Percentiles rank a stretch among this genome's conserved stretches.
phyloP scores from a whole-genome alignment of 2,329 filamentous ascomycete genomes.

The Alternaria triticimaculans region DNA sequence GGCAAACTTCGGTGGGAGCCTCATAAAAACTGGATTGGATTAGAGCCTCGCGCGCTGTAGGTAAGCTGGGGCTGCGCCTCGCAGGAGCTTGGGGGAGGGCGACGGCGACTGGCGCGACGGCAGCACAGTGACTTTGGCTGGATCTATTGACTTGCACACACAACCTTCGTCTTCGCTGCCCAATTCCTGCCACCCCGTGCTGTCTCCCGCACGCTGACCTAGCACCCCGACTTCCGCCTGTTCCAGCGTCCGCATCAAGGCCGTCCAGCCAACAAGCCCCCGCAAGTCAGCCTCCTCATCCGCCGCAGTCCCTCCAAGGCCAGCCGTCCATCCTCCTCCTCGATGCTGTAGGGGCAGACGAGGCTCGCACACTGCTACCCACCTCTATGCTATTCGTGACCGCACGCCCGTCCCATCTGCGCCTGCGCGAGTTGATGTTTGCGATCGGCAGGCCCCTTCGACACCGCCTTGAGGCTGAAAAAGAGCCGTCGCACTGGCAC shows the following conservation, averaged over 20 bases:
- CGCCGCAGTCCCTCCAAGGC: slow-evolving; percentile 3
- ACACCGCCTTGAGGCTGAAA: slow-evolving; percentile 49
- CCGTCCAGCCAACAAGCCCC: slow-evolving; percentile 18
- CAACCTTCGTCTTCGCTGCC: neutral
- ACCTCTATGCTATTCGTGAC: slow-evolving; percentile 17
- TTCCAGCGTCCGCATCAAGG: slow-evolving; percentile 11
- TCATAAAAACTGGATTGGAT: slow-evolving; percentile 18
- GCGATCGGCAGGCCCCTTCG: slow-evolving; percentile 41
- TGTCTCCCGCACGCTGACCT: neutral
- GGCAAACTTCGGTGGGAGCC: slow-evolving; percentile 19
- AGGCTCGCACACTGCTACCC: slow-evolving; percentile 11
- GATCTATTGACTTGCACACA: neutral
- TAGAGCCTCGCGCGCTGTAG: slow-evolving; percentile 15
- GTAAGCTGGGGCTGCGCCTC: slow-evolving; percentile 19
- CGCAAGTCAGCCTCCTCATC: slow-evolving; percentile 27
- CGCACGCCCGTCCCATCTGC: slow-evolving; percentile 3
- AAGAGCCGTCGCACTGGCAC: slow-evolving; percentile 43
- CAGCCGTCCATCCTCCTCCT: slow-evolving; percentile 4
- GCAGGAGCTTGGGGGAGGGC: neutral
- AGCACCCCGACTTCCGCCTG: slow-evolving; percentile 8
- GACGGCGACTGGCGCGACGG: neutral
- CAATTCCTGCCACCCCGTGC: neutral
- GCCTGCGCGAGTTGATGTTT: slow-evolving; percentile 26
- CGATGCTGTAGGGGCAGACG: slow-evolving; percentile 9
- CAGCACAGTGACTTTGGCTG: neutral